Percentiles rank a stretch among this genome's conserved stretches.
phyloP scores from a whole-genome alignment of 805 yeast species.

The Spathaspora sp. region DNA sequence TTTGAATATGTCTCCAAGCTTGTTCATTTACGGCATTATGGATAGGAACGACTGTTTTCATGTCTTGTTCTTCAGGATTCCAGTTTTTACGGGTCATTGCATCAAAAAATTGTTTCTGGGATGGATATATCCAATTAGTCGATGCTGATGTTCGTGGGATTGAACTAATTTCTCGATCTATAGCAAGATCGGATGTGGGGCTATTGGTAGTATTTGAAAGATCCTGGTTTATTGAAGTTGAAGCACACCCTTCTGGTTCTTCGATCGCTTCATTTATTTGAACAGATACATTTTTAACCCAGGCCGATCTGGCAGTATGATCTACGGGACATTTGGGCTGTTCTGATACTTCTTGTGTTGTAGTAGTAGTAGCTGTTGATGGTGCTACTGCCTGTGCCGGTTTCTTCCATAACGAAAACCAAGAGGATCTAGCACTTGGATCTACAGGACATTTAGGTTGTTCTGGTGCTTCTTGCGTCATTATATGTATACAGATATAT shows the following conservation, averaged over 20 bases:
- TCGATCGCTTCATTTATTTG: conserved; percentile 39
- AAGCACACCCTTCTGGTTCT: conserved; percentile 38
- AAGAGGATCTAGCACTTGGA: conserved; percentile 35
- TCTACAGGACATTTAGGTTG: conserved; percentile 28
- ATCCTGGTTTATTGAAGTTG: conserved; percentile 35
- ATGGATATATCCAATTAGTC: conserved; percentile 89
- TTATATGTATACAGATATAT: neutral
- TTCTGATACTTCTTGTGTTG: conserved; percentile 13
- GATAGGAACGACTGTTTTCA: conserved; percentile 88
- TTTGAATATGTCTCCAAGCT: conserved; percentile 80
- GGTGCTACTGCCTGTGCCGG: conserved; percentile 21
- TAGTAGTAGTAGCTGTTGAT: conserved; percentile 1
- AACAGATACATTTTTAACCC: conserved; percentile 35
- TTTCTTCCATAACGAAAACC: conserved; percentile 18
- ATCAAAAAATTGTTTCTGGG: conserved; percentile 89
- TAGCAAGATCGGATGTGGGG: conserved; percentile 45
- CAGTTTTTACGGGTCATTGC: conserved; percentile 92
- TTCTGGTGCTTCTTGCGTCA: conserved; percentile 1
- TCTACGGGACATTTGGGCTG: conserved; percentile 41
- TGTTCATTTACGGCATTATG: conserved; percentile 92
- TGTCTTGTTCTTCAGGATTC: conserved; percentile 77
- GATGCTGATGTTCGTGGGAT: conserved; percentile 70
- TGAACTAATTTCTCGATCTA: conserved; percentile 73
- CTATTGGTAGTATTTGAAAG: conserved; percentile 24
- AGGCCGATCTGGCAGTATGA: conserved; percentile 31